phyloP scores from a whole-genome alignment of 768 basidiomycete species.

The Lactifluus hygrophoroides region DNA sequence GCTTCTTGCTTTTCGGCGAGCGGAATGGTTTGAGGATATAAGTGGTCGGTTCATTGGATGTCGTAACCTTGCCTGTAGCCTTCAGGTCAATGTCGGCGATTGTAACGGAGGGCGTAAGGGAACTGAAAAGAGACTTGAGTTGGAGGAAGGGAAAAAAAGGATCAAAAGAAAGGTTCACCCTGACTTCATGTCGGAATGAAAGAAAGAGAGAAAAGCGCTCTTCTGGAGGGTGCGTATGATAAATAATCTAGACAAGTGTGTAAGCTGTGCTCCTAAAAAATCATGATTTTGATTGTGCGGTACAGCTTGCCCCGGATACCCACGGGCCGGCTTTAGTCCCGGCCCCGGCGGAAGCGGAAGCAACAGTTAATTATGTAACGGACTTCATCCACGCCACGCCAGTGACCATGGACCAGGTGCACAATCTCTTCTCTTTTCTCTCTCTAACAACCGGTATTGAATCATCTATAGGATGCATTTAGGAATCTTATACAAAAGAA shows the following conservation, averaged over 20 bases:
- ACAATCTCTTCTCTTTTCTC: not conserved
- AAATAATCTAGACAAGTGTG: not conserved
- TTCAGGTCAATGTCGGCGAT: not conserved
- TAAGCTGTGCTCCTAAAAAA: not conserved
- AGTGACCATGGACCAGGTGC: slow-evolving; percentile 17
- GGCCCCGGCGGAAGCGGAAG: too few species aligned
- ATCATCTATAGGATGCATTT: slow-evolving; percentile 47
- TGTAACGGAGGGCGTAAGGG: not conserved
- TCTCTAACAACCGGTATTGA: not conserved
- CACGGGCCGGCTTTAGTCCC: not conserved
- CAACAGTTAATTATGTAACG: not conserved
- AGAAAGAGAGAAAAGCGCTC: not conserved
- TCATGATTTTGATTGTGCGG: too few species aligned
- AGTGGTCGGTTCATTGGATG: slow-evolving; percentile 55
- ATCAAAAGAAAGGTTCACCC: not conserved
- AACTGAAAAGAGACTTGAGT: not conserved
- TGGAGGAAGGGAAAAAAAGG: not conserved
- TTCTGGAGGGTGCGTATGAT: not conserved
- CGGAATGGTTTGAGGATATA: slow-evolving; percentile 72
- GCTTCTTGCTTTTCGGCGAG: slow-evolving; percentile 62
- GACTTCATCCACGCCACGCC: not conserved
- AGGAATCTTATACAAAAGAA: slow-evolving; percentile 39
- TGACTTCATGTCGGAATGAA: not conserved
- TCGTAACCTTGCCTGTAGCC: slow-evolving; percentile 26
- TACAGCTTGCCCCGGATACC: too few species aligned